These are phyloP conservation scores for Botryotinia calthae DNA, from an alignment of 2,329 filamentous ascomycete species.

Conservation along the genomic window DNA sequence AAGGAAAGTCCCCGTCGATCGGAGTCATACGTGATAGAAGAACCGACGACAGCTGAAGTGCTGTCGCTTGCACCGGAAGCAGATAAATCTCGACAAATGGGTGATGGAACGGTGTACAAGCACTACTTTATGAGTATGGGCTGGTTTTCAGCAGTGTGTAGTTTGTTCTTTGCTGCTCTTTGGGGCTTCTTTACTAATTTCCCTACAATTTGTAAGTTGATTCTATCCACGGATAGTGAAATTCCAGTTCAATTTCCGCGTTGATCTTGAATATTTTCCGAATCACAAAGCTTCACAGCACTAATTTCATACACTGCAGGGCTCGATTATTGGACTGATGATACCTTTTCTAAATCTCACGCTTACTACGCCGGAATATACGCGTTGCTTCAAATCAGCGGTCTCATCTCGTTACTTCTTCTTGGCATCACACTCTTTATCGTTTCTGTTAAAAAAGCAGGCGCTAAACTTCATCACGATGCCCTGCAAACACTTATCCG, in stretches of 20 bases:
- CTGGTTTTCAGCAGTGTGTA: constrained; percentile 19
- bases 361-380: constrained; percentile 36
- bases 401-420: constrained; percentile 29
- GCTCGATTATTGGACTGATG: constrained; percentile 35
- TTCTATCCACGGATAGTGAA: not conserved
- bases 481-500: constrained; percentile 27
- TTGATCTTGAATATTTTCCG: not conserved
- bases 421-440: constrained; percentile 28
- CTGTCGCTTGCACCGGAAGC: constrained; percentile 32
- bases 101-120: constrained; percentile 29
- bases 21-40: not conserved
- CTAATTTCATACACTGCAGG: constrained; percentile 19
- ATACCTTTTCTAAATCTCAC: constrained; percentile 23
- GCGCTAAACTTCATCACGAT: constrained; percentile 32
- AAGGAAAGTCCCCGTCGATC: constrained; percentile 1
- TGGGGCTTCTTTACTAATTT: constrained; percentile 35
- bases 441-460: constrained; percentile 30
- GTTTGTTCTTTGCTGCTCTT: constrained; percentile 26
- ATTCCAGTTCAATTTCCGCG: not conserved
- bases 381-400: constrained; percentile 33
- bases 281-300: not conserved
- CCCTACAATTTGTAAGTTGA: constrained; percentile 32
- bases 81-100: constrained; percentile 29
- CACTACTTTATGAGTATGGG: constrained; percentile 30
- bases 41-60: not conserved